These are phyloP conservation scores for Lodderomyces orthopsilosis DNA, from an alignment of 1,139 yeast genomes.

Conservation along the genomic window DNA sequence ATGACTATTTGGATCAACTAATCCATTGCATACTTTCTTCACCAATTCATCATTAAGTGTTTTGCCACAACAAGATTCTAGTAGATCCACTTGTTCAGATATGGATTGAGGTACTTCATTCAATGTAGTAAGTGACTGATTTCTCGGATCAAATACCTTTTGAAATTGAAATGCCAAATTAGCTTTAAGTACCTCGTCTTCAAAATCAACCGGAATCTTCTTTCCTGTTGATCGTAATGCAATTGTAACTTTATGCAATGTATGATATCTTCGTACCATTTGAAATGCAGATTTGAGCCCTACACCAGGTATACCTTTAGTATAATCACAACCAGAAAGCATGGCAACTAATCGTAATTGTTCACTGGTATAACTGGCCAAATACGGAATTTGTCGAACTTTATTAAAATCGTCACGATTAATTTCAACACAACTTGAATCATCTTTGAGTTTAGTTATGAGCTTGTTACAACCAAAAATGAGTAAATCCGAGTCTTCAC, in stretches of 20 bases:
- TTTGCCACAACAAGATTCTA: conserved; percentile 65
- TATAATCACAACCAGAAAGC: conserved; percentile 93
- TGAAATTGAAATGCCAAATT: conserved; percentile 81
- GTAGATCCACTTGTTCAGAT: conserved; percentile 28
- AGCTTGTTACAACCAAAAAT: conserved; percentile 80
- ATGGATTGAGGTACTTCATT: conserved; percentile 51
- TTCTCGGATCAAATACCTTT: conserved; percentile 73
- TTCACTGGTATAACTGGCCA: conserved; percentile 46
- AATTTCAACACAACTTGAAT: conserved; percentile 73
- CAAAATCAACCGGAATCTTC: conserved; percentile 56
- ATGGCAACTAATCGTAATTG: conserved; percentile 80
- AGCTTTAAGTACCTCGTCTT: conserved; percentile 62
- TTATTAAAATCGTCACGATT: conserved; percentile 49
- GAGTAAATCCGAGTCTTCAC: conserved; percentile 92
- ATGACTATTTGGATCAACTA: conserved; percentile 63
- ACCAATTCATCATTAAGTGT: conserved; percentile 49
- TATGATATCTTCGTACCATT: conserved; percentile 50
- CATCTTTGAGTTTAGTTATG: conserved; percentile 78
- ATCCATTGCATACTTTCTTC: conserved; percentile 58
- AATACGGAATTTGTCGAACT: conserved; percentile 44
- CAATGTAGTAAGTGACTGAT: conserved; percentile 50
- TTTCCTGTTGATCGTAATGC: conserved; percentile 66
- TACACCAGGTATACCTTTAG: conserved; percentile 77
- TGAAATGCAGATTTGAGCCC: conserved; percentile 79
- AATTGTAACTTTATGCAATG: conserved; percentile 54